Base-by-base conservation (phyloP, 306 rosid species). In the Cajanus cajan region DNA sequence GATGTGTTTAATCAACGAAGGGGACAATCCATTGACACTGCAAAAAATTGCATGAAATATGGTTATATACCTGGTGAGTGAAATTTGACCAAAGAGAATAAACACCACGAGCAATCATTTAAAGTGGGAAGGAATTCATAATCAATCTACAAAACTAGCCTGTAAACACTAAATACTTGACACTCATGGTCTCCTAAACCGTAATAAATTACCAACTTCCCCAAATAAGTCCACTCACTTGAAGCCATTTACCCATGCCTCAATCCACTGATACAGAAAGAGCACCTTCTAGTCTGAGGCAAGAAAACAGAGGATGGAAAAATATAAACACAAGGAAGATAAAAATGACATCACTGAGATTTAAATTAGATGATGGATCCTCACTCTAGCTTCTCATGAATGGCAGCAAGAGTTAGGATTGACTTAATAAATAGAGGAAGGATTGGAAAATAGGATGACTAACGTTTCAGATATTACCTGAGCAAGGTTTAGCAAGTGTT, bases 381-480 rank as follows among this genome's bases (percentile, higher is more conserved):
- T 62, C 86, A 75, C 82, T 71, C 72, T 62, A 69, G 34, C 78
- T 71, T 66, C 28, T 71, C 75, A 45, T 39, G 33, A 51, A 74
- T 61, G 55, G 71, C 41, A 66, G 81, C 43, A 77, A 80, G 83
- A 68, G 76, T 68, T 77, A 67, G 83, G 80, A 77, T 72, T 76
- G 78, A 72, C 78, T 61, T 66, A 36, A 73, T 78, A 83, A 80
- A 74, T 47, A 78, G 68, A 28, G 73, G 80, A 85, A 81, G 63
- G 80, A 54, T 50, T 37, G 62, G 82, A 62, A 63, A 75, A 67
- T 76, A 83, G 69, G 87, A 78, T 78, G 79, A 73, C 87, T 72
- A 71, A 43, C 66, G 36, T 51, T 78, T 84, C 76, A 80, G 73
- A 83, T 81, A 83, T 83, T 83, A 89, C 91, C 89, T 86, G 92